phyloP scores from a whole-genome alignment of 2,329 filamentous ascomycete genomes.

The Ophiosphaerella korrae region DNA sequence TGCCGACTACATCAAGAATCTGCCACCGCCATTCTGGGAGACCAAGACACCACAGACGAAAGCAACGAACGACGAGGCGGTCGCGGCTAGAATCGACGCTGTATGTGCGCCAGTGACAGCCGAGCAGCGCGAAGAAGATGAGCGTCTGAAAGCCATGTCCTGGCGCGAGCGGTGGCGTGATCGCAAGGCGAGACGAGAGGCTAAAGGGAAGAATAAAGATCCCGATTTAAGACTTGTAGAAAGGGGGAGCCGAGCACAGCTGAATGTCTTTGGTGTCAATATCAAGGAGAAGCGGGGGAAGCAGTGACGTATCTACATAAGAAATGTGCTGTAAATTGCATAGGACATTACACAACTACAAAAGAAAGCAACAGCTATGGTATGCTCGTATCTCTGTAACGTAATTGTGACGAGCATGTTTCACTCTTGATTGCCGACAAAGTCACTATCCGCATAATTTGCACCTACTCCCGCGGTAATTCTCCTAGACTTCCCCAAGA shows the following conservation, averaged over 20 bases:
- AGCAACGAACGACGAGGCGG: slow-evolving; percentile 14
- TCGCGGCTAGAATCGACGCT: slow-evolving; percentile 19
- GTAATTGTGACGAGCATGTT: slow-evolving; percentile 12
- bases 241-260: slow-evolving; percentile 16
- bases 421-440: slow-evolving; percentile 8
- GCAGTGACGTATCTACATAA: slow-evolving; percentile 14
- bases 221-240: slow-evolving; percentile 20
- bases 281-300: slow-evolving; percentile 18
- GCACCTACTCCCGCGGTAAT: slow-evolving; percentile 3
- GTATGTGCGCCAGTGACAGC: slow-evolving; percentile 21
- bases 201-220: slow-evolving; percentile 15
- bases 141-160: slow-evolving; percentile 17
- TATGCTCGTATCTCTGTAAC: slow-evolving; percentile 11
- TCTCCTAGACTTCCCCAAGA: slow-evolving; percentile 4
- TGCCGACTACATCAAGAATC: slow-evolving; percentile 20
- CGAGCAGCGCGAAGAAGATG: slow-evolving; percentile 21
- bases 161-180: slow-evolving; percentile 22
- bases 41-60: slow-evolving; percentile 14
- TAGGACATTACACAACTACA: slow-evolving; percentile 11
- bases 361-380: slow-evolving; percentile 13
- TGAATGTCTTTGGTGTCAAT: slow-evolving; percentile 21
- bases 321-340: slow-evolving; percentile 15
- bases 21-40: slow-evolving; percentile 22
- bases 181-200: slow-evolving; percentile 17
- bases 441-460: slow-evolving; percentile 8